These are phyloP conservation scores for Nemania sp. DNA, from an alignment of 2,329 filamentous ascomycete species.

Conservation along the genomic window DNA sequence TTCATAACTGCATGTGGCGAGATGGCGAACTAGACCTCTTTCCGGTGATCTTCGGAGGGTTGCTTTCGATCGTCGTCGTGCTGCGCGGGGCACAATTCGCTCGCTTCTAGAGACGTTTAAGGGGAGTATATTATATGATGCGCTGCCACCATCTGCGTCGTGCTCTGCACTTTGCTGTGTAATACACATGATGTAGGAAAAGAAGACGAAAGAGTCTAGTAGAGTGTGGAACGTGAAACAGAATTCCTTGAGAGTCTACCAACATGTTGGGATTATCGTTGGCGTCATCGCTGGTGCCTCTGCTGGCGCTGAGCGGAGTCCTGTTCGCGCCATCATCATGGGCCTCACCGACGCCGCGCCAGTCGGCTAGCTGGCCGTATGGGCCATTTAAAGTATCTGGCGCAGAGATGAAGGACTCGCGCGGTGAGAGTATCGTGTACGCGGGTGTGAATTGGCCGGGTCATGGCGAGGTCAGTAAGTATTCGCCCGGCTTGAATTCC, in stretches of 20 bases:
- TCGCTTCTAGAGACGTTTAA: constrained; percentile 12
- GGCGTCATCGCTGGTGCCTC: constrained; percentile 27
- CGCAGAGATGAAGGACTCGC: constrained; percentile 48
- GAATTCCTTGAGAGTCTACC: neutral
- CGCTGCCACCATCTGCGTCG: no score
- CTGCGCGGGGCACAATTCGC: constrained; percentile 17
- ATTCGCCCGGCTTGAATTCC: neutral
- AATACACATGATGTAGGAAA: neutral
- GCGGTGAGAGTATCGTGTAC: constrained; percentile 50
- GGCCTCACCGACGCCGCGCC: constrained; percentile 28
- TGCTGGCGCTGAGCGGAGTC: constrained; percentile 33
- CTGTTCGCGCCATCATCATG: constrained; percentile 25
- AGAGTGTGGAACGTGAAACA: neutral
- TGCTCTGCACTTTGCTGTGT: neutral
- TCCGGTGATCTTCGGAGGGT: constrained; percentile 20
- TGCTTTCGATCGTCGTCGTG: constrained; percentile 4
- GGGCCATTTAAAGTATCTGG: constrained; percentile 45
- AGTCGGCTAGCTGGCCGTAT: constrained; percentile 34
- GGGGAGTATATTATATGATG: constrained; percentile 6
- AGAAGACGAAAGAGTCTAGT: neutral
- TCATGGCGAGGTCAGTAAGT: constrained; percentile 55
- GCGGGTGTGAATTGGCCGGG: constrained; percentile 66
- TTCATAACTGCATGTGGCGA: no score
- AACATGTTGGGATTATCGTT: constrained; percentile 27
- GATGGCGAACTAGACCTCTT: constrained; percentile 3